Percentiles rank a stretch among this genome's conserved stretches.
These are phyloP conservation scores for Cryphonectria naterciae DNA, from an alignment of 2,329 filamentous ascomycete species.

Conservation along the genomic window DNA sequence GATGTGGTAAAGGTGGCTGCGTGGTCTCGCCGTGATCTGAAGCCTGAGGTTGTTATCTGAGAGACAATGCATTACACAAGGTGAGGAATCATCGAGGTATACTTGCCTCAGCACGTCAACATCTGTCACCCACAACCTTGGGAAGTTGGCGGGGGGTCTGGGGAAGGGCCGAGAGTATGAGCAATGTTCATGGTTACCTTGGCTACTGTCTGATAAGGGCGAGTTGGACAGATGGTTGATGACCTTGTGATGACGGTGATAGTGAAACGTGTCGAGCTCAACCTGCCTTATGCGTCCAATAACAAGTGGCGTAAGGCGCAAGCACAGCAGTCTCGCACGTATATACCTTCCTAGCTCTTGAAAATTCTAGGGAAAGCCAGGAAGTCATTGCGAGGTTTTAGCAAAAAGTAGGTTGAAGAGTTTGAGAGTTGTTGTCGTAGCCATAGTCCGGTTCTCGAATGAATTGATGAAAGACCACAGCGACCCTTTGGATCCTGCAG, in stretches of 20 bases:
- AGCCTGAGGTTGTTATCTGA: neutral
- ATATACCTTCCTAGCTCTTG: neutral
- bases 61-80: neutral
- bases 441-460: neutral
- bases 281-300: neutral
- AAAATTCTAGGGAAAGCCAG: neutral
- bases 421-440: neutral
- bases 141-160: neutral
- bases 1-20: neutral
- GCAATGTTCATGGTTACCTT: neutral
- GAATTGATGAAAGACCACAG: neutral
- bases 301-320: neutral
- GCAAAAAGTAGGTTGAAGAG: neutral
- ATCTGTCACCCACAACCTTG: neutral
- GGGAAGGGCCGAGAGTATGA: neutral
- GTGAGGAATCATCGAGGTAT: too few relatives aligned
- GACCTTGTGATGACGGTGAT: neutral
- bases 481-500: neutral
- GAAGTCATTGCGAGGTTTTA: neutral
- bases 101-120: neutral
- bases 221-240: neutral
- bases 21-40: neutral
- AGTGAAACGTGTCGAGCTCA: neutral
- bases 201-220: neutral
- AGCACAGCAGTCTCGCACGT: too few relatives aligned